Conservation (phyloP, 371 early-diverging fungal species). For the Mucor plumbeus region DNA sequence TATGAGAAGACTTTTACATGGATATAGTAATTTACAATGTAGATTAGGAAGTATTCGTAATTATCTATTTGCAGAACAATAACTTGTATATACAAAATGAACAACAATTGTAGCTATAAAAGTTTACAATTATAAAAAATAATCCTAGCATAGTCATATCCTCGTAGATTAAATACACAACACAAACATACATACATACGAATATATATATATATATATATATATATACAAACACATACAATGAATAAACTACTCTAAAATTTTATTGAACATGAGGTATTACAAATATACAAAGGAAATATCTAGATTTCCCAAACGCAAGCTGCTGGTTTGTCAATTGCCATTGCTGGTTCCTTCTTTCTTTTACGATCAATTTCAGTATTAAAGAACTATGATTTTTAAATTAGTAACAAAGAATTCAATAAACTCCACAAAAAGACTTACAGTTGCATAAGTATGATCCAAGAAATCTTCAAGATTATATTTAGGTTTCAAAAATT, state of each 20-base stretch:
- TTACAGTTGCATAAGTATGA: constrained; percentile 83
- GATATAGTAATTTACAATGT: neutral
- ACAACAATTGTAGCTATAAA: too few species aligned
- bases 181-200: too few species aligned
- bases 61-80: neutral
- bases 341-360: constrained; percentile 74
- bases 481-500: constrained; percentile 84
- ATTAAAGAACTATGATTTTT: constrained; percentile 62
- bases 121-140: too few species aligned
- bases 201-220: neutral
- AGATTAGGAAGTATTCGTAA: neutral
- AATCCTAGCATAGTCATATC: neutral
- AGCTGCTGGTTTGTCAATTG: constrained; percentile 60
- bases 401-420: neutral
- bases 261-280: neutral
- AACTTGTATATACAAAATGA: neutral
- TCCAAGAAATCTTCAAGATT: constrained; percentile 94
- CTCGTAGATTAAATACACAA: too few species aligned
- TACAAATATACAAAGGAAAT: constrained; percentile 1
- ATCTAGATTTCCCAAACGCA: constrained; percentile 42
- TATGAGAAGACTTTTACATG: neutral
- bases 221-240: neutral
- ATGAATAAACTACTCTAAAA: neutral
- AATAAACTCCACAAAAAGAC: neutral
- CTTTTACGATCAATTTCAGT: constrained; percentile 68